Percentiles rank a stretch among this genome's conserved stretches.
Evolutionary conservation across 192 early-diverging fungal species (phyloP).

Genomic region (Coemansia asiatica): DNA sequence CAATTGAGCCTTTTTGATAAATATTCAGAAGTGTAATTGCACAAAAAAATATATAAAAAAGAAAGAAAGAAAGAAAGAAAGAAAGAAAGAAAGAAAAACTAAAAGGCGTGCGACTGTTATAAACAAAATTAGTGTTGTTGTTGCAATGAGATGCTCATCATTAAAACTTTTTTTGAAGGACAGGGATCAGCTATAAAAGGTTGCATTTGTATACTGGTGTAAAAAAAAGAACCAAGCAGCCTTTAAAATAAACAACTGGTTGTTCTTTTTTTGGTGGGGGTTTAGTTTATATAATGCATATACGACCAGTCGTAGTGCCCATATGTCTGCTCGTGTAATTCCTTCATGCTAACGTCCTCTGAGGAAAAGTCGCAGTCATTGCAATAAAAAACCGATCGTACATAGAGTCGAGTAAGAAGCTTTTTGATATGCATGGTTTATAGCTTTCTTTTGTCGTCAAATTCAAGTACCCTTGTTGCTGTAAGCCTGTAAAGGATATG

Average conservation of each 20-base stretch:
- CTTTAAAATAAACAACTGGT: neutral
- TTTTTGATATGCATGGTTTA: constrained; percentile 23
- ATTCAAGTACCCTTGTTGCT: too few species aligned
- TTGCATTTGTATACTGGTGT: neutral
- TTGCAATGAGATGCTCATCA: neutral
- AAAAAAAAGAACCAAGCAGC: neutral
- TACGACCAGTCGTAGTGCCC: constrained; percentile 50
- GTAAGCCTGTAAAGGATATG: neutral
- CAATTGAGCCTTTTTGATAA: neutral
- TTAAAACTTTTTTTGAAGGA: neutral
- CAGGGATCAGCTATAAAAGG: neutral
- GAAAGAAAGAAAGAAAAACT: neutral
- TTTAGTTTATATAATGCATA: constrained; percentile 48
- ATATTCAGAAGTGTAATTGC: neutral
- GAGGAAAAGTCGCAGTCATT: constrained; percentile 42
- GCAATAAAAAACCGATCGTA: constrained; percentile 48
- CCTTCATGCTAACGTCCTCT: constrained; percentile 27
- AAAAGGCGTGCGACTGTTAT: constrained; percentile 1
- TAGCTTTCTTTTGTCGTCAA: too few species aligned
- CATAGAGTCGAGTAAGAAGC: constrained; percentile 9
- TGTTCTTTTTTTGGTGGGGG: too few species aligned
- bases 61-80: neutral
- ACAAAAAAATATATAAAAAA: neutral
- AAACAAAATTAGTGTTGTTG: neutral
- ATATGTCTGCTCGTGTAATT: constrained; percentile 22